Percentiles rank a stretch among this genome's conserved stretches.
These are phyloP conservation scores for Penicillium hordei DNA, from an alignment of 2,329 filamentous ascomycete species.

Conservation along the genomic window DNA sequence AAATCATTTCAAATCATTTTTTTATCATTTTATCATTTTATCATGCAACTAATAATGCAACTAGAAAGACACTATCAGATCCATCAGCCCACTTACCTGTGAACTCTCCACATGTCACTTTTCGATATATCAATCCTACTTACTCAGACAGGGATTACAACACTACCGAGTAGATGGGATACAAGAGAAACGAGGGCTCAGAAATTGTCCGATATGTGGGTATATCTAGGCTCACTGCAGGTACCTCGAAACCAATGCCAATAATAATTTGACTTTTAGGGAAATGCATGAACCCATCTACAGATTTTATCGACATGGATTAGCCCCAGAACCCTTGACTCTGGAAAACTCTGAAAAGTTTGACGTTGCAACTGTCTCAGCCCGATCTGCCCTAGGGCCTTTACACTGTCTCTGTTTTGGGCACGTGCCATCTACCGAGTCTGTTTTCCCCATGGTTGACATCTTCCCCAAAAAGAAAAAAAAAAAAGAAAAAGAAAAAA, in stretches of 20 bases:
- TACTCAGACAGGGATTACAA: neutral
- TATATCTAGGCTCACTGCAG: constrained; percentile 17
- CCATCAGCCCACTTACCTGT: constrained; percentile 17
- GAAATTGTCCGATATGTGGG: constrained; percentile 20
- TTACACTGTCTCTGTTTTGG: constrained; percentile 9
- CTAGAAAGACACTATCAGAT: constrained; percentile 10
- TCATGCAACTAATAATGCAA: neutral
- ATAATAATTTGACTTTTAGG: constrained; percentile 17
- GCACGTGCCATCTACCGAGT: constrained; percentile 21
- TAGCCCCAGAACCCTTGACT: constrained; percentile 8
- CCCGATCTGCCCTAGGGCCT: neutral
- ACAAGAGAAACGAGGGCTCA: constrained; percentile 16
- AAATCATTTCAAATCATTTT: no score
- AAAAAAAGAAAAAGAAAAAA: neutral
- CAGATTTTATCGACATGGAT: constrained; percentile 14
- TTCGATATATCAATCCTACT: constrained; percentile 20
- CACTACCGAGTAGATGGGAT: constrained; percentile 12
- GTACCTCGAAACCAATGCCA: constrained; percentile 14
- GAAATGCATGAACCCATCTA: constrained; percentile 19
- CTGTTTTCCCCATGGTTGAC: constrained; percentile 2
- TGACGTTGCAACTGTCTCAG: constrained; percentile 18
- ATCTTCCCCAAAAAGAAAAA: constrained; percentile 1
- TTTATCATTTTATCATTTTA: no score
- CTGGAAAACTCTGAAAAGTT: neutral
- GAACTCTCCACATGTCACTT: constrained; percentile 13